Base-by-base conservation (phyloP, 139 green algal genomes). In the Closterium sp. region DNA sequence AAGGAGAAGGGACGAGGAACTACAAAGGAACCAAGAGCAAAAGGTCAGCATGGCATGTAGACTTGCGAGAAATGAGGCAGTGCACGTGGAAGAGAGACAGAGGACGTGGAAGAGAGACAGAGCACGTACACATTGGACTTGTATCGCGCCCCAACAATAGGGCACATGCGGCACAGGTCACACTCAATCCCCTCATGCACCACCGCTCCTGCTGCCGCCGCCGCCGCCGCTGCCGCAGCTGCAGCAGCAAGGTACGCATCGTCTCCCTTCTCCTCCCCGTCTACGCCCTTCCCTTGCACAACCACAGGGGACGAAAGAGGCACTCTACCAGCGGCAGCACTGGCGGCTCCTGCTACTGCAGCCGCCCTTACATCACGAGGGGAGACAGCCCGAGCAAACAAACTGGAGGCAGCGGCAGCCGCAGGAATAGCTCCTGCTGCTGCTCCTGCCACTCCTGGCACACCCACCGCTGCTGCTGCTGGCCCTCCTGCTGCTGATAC, bases 91-190 rank as follows among this genome's bases (percentile, higher is more conserved):
- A 19, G 38, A 5, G 4, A 28, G 55, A 6, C 2, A 76, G 12
- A 28, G 55, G 25, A 19, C 12, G 43, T 25, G 43, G 21, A 28
- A 25, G 43, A 1, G 10, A 69, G 12, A 25, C 12, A 25, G 43
- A 76, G 55, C 23, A 86, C 83, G 83, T 86, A 86, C 83, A 86
- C 83, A 34, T 32, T 33, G 83, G 83, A 86, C 30, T 86, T 86
- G 83, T 86, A 86, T 7, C 83, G 7, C 16, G 83, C 30, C 30
- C 83, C 83, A 25, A 86, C 83, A 86, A 86, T 86, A 21, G 83
- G 83, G 83, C 83, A 86, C 83, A 86, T 86, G 25, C 83, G 83
- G 30, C 83, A 86, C 83, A 86, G 83, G 83, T 86, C 83, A 21
- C 83, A 86, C 83, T 86, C 83, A 6, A 86, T 86, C 7, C 83